These are phyloP conservation scores for Talaromyces liani DNA, from an alignment of 495 filamentous ascomycete genomes.

Conservation along the genomic window DNA sequence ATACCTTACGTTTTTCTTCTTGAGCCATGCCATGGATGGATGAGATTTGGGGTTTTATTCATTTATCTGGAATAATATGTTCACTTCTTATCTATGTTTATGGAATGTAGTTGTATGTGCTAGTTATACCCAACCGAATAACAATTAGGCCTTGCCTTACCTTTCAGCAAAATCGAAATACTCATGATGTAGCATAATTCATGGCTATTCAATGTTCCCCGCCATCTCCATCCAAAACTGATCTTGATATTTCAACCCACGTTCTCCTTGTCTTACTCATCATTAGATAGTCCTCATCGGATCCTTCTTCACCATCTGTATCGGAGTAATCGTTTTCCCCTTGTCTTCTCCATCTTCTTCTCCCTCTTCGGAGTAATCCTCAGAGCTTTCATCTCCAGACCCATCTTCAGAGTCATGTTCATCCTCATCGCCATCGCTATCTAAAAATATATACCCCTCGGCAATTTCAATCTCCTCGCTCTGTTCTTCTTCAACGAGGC, in stretches of 20 bases:
- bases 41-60: conserved; percentile 1
- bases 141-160: too few species aligned
- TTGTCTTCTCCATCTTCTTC: not conserved
- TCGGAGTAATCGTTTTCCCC: not conserved
- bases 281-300: not conserved
- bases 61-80: not conserved
- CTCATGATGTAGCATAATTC: too few species aligned
- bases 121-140: not conserved
- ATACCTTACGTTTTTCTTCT: not conserved
- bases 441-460: not conserved
- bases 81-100: not conserved
- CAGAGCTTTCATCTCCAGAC: not conserved
- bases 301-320: not conserved
- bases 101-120: not conserved
- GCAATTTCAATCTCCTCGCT: not conserved
- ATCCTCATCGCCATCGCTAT: not conserved
- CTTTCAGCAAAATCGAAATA: too few species aligned
- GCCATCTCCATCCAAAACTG: not conserved
- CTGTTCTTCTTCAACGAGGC: not conserved
- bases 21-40: conserved; percentile 1
- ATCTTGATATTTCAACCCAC: not conserved
- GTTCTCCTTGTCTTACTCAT: too few species aligned
- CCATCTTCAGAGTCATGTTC: not conserved
- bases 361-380: not conserved
- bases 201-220: not conserved